phyloP scores from a whole-genome alignment of 2,329 filamentous ascomycete species.

The Corniculantispora saksenae region DNA sequence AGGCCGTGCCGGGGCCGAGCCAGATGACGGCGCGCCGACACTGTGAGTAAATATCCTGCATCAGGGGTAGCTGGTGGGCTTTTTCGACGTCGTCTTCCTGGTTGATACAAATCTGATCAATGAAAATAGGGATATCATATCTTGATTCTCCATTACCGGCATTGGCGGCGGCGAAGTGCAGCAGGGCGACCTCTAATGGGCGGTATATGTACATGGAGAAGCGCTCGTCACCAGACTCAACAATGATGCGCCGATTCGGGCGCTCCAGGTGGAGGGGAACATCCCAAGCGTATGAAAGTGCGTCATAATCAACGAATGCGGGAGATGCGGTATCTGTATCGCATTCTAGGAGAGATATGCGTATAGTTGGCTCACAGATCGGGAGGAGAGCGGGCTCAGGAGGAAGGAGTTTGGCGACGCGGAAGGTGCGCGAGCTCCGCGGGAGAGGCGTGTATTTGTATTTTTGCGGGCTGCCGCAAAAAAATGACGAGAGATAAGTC shows the following conservation, averaged over 20 bases:
- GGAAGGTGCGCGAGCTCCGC: conserved; percentile 22
- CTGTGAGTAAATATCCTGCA: conserved; percentile 32
- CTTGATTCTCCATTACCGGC: not conserved
- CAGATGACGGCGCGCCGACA: conserved; percentile 30
- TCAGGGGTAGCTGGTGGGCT: conserved; percentile 30
- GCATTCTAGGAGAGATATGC: conserved; percentile 30
- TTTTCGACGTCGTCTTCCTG: conserved; percentile 29
- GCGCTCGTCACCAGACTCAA: conserved; percentile 24
- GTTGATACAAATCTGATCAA: conserved; percentile 37
- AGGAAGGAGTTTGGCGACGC: conserved; percentile 28
- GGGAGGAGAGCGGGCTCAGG: conserved; percentile 24
- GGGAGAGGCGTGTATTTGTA: conserved; percentile 21
- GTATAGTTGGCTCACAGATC: conserved; percentile 26
- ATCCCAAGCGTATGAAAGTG: conserved; percentile 36
- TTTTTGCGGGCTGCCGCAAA: conserved; percentile 8
- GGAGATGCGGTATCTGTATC: conserved; percentile 17
- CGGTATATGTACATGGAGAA: conserved; percentile 27
- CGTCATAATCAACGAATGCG: conserved; percentile 26
- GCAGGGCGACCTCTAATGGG: conserved; percentile 33
- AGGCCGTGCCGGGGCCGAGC: conserved; percentile 28
- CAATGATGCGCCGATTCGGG: conserved; percentile 29
- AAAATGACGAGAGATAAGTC: not conserved
- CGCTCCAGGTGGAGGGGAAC: conserved; percentile 3
- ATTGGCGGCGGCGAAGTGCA: conserved; percentile 22
- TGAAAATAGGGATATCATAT: conserved; percentile 27